These are phyloP conservation scores for Jasminum sambac DNA, from an alignment of 257 asterid species.

Conservation along the genomic window DNA sequence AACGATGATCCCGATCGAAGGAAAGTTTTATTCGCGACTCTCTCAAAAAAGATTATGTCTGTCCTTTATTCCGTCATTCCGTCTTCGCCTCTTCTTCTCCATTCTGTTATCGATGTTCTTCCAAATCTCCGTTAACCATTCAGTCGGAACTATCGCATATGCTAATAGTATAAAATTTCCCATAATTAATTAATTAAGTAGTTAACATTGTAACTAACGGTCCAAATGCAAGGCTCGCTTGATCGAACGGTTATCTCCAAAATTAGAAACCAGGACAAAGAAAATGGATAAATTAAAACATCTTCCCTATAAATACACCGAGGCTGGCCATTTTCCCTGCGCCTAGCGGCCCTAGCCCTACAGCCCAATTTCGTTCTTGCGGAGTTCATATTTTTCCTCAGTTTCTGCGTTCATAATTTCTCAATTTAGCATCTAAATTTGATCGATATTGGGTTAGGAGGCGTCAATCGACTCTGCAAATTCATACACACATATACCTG, in stretches of 20 bases:
- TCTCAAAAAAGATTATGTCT: no score
- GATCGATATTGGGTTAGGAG: slow-evolving; percentile 65
- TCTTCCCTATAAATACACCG: slow-evolving; percentile 24
- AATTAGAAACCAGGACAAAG: not conserved
- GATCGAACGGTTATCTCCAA: not conserved
- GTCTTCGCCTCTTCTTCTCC: no score
- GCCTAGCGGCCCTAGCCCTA: slow-evolving; percentile 92
- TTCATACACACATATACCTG: slow-evolving; percentile 24
- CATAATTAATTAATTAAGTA: no score
- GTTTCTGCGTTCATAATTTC: not conserved
- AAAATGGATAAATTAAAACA: slow-evolving; percentile 18
- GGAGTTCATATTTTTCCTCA: slow-evolving; percentile 28
- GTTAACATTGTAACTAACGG: no score
- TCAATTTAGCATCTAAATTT: slow-evolving; percentile 30
- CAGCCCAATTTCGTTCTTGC: slow-evolving; percentile 42
- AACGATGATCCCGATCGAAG: no score
- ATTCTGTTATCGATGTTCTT: no score
- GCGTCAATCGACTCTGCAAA: slow-evolving; percentile 50
- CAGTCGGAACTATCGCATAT: no score
- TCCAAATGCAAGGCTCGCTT: not conserved
- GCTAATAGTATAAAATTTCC: no score
- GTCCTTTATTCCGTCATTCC: no score
- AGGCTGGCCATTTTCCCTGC: slow-evolving; percentile 37
- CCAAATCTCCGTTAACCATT: no score
- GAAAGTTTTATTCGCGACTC: no score